Evolutionary conservation across 169 alveolate species (phyloP), one percentile per base, ranked within the genome.

Genomic region (Plasmodium gonderi): DNA sequence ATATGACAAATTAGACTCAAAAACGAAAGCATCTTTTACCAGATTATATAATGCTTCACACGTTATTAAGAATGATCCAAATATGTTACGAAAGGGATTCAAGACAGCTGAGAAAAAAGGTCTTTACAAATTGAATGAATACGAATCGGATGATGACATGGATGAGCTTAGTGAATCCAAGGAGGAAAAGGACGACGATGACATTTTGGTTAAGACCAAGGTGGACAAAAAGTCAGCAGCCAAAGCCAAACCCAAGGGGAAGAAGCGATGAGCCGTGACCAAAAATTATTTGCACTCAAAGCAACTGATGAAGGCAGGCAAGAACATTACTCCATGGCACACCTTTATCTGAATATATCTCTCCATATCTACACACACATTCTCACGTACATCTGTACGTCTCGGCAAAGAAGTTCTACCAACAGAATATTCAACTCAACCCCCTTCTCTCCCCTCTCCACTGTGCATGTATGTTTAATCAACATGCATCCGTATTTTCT

Each of bases 1-100:
- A 54, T 95, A 95, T 79, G 96, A 85, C 11, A 95, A 92, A 91
- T 65, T 95, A 4, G 95, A 89, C 17, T 90, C 96, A 12, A 78
- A 87, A 69, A 49, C 60, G 20, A 95, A 95, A 87, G 82, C 96
- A 0, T 81, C 96, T 29, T 81, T 95, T 68, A 95, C 97, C 29
- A 69, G 91, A 11, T 74, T 64, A 14, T 77, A 93, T 51, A 80
- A 93, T 68, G 51, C 94, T 36, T 72, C 79, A 0, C 94, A 80
- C 72, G 94, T 80, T 49, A 79, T 90, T n/a, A 80, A 90, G 20
- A 77, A 64, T 20, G 91, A 90, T 75, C 92, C 92, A 0, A 85
- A 85, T 33, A 45, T 76, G 8, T 9, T 85, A 6, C 77, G 67
- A 42, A 85, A 85, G 67, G 78, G 87, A 8, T 31, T 90, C 11